Base-by-base conservation (phyloP, 2,329 filamentous ascomycete genomes). In the Pseudocercospora crystallina region DNA sequence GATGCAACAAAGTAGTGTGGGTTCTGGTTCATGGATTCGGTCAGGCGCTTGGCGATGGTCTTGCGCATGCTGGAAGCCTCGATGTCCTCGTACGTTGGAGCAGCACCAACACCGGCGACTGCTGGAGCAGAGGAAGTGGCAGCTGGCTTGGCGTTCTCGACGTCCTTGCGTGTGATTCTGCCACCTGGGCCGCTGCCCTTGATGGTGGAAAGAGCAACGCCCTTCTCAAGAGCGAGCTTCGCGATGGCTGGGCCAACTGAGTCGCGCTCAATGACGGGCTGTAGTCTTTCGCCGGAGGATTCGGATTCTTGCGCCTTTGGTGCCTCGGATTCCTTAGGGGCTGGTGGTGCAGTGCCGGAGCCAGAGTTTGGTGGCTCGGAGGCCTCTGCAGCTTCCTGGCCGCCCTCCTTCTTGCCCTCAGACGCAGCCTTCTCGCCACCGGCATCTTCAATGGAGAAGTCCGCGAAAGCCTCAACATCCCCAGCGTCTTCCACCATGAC, bases 1-100 rank as follows among this genome's bases (percentile, higher is more conserved):
- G 90, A 87, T 65, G 89, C 89, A 66, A 99, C 92, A 71, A 92
- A 99, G 84, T 95, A 99, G 82, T 97, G 94, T 54, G 94, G 94
- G 82, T 96, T 97, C 76, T 92, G 86, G 74, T 88, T 84, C 73
- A 89, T 82, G 37, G 92, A 97, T 77, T 96, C 82, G 68, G 86
- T 85, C 53, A 99, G 87, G 64, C 94, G 90, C 74, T 77, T 84
- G 73, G 94, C 94, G 72, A 99, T 99, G 61, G 89, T 91, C 84
- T 96, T 97, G 80, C 94, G 91, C 94, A 99, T 99, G 71, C 87
- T 87, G 67, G 81, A 87, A 63, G 91, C 83, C 58, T 90, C 89
- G 56, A 83, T 83, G 69, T 99, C 94, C 74, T 90, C 85, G 75
- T 88, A 97, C 53, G 81, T 75, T 54, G 89, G 80, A 40, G 78